Evolutionary conservation across 768 basidiomycete genomes (phyloP), one percentile per base, ranked within the genome.

Genomic region (Trametes meyenii): DNA sequence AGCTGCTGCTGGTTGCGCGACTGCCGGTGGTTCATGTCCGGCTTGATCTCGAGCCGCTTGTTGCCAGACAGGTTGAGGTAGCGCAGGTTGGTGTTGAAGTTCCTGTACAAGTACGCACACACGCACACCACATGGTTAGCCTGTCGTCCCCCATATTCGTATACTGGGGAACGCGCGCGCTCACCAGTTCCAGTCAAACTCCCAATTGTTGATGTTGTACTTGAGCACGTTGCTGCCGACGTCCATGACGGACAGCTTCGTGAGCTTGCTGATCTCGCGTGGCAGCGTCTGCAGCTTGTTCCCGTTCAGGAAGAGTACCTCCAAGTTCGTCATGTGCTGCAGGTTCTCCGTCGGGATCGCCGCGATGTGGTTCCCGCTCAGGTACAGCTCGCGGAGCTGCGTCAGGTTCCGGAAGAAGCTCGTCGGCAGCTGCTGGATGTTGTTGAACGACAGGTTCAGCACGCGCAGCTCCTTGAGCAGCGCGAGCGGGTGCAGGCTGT

Each of bases 111-210:
- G 10, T n/a, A 24, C 24, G 24, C 8, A 52, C 17, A 50, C 43
- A 33, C 24, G 24, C 8, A 52, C 17, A 50, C 43, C 3, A 21
- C 33, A 56, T 19, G 3, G 16, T 42, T 2, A 8, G 19, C 11
- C 21, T 48, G 29, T 36, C 16, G 17, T 46, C 33, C 19, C 26
- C 46, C 11, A 26, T 29, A 53, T 8, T 8, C 4, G 29, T 33
- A 33, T 33, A 33, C 26, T 35, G 12, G 3, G 33, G 36, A 14
- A 54, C 12, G 16, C 49, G n/a, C 23, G 48, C 38, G 77, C 85
- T 50, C 65, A 96, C 96, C 97, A 98, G 72, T 99, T 98, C 96
- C 96, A 98, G 76, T 99, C 97, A 73, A 95, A 98, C 72, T 96
- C 93, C 89, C 89, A 95, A 70, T 99, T 99, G 67, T 93, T 91